Conservation (phyloP, 768 basidiomycete species). For the Gyrodon lividus region DNA sequence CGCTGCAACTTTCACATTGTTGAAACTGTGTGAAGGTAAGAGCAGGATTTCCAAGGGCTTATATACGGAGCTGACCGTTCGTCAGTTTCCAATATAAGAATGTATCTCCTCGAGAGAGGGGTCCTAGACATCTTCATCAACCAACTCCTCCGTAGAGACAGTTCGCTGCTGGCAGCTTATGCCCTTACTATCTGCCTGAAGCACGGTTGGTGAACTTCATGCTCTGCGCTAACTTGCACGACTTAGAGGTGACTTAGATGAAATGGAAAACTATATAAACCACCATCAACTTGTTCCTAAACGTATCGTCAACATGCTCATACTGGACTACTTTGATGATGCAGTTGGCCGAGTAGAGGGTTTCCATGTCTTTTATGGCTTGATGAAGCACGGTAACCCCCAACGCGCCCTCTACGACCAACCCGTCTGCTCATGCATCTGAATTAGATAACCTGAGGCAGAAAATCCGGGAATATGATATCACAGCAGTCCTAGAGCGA, state of each 20-base stretch:
- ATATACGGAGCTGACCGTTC: not conserved
- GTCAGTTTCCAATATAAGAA: not conserved
- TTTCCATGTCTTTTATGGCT: constrained; percentile 13
- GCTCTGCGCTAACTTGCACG: not conserved
- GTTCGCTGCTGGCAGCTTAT: constrained; percentile 16
- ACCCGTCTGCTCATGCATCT: not conserved
- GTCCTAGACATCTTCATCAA: constrained; percentile 7
- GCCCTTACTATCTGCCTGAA: constrained; percentile 12
- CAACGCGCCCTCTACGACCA: not conserved
- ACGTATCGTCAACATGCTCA: constrained; percentile 23
- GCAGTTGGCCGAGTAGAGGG: constrained; percentile 20
- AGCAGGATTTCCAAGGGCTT: not conserved
- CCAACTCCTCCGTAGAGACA: constrained; percentile 12
- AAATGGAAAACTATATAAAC: not conserved
- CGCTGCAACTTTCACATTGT: constrained; percentile 15
- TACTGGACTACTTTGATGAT: constrained; percentile 23
- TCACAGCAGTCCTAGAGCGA: constrained; percentile 14
- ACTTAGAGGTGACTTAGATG: not conserved
- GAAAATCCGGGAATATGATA: constrained; percentile 7
- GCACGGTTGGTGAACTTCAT: constrained; percentile 2
- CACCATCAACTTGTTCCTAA: constrained; percentile 10
- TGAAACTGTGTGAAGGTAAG: constrained; percentile 9
- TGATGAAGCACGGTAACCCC: not conserved
- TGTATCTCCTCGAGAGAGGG: constrained; percentile 1
- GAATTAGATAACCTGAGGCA: constrained; percentile 5